Base-by-base conservation (phyloP, 2,329 filamentous ascomycete species). In the Arthrobotrys sphaeroides region DNA sequence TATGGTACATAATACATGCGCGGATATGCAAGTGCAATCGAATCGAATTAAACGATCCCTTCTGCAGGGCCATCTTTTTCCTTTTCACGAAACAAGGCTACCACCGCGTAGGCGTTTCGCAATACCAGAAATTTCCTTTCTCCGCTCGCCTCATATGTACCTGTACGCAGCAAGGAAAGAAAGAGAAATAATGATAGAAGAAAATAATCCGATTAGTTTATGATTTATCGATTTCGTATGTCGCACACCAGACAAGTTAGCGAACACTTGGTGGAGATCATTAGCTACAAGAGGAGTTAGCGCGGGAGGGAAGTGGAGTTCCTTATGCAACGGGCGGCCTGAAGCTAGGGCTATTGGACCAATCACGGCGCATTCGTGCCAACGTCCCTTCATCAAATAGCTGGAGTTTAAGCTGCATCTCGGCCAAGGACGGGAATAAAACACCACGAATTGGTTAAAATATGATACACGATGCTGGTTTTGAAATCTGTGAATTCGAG, bases 161-260 rank as follows among this genome's bases (percentile, higher is more conserved):
- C n/a, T n/a, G n/a, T n/a, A n/a, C n/a, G n/a, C n/a, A n/a, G n/a
- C n/a, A n/a, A n/a, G n/a, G n/a, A n/a, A n/a, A n/a, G n/a, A n/a
- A n/a, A n/a, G n/a, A n/a, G n/a, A n/a, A n/a, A n/a, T n/a, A n/a
- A n/a, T n/a, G n/a, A n/a, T n/a, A n/a, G n/a, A n/a, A n/a, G 31
- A 38, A 73, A 62, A 67, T 67, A 53, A 38, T 49, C 70, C 61
- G 70, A 74, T 74, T 57, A 74, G 70, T 74, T 61, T 62, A 61
- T 22, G 38, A 62, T 62, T 74, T 43, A 68, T 74, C 70, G 69
- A 73, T 73, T 72, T 73, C 61, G 62, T 40, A 43, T 43, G 69
- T 67, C 43, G 18, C 45, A 74, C 43, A 67, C 42, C 20, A 55
- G 42, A 53, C 55, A 61, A 40, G 61, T 40, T 67, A 66, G 69